These are phyloP conservation scores for Leccinum barrowsii DNA, from an alignment of 768 basidiomycete species.

Conservation along the genomic window DNA sequence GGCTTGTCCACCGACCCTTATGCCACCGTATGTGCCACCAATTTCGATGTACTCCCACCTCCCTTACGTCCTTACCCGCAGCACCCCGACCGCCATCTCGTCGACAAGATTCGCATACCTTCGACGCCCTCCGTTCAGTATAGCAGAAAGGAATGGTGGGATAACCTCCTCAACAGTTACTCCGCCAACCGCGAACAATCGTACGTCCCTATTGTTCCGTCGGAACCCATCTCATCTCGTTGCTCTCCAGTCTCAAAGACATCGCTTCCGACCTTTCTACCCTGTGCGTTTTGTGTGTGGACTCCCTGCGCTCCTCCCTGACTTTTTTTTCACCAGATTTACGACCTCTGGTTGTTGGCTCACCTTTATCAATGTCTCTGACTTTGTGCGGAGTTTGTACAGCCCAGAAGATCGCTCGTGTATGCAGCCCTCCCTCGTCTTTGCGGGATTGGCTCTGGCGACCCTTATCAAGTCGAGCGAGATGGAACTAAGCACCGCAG, in stretches of 20 bases:
- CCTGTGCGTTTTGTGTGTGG: slow-evolving; percentile 39
- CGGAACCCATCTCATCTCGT: slow-evolving; percentile 1
- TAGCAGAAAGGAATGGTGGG: slow-evolving; percentile 45
- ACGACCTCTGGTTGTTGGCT: slow-evolving; percentile 62
- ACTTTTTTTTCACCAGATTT: slow-evolving; percentile 43
- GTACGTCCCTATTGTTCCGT: slow-evolving; percentile 25
- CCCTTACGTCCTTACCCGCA: slow-evolving; percentile 14
- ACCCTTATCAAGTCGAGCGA: slow-evolving; percentile 72
- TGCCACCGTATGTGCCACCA: slow-evolving; percentile 20
- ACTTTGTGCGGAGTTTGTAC: slow-evolving; percentile 50
- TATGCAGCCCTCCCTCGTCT: slow-evolving; percentile 71
- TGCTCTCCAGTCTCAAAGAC: slow-evolving; percentile 39
- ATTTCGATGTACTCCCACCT: not conserved
- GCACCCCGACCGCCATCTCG: slow-evolving; percentile 27
- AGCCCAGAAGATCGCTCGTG: slow-evolving; percentile 48
- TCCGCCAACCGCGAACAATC: slow-evolving; percentile 39
- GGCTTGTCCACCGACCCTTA: slow-evolving; percentile 26
- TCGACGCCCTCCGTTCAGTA: slow-evolving; percentile 31
- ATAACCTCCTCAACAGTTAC: slow-evolving; percentile 43
- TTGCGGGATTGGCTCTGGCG: slow-evolving; percentile 66
- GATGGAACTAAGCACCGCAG: slow-evolving; percentile 49
- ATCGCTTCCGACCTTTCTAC: slow-evolving; percentile 49
- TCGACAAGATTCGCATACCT: slow-evolving; percentile 28
- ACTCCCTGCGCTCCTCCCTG: slow-evolving; percentile 3
- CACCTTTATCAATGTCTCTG: slow-evolving; percentile 60